Base-by-base conservation (phyloP, 164 flowering plant species). In the Vitis rupestris region DNA sequence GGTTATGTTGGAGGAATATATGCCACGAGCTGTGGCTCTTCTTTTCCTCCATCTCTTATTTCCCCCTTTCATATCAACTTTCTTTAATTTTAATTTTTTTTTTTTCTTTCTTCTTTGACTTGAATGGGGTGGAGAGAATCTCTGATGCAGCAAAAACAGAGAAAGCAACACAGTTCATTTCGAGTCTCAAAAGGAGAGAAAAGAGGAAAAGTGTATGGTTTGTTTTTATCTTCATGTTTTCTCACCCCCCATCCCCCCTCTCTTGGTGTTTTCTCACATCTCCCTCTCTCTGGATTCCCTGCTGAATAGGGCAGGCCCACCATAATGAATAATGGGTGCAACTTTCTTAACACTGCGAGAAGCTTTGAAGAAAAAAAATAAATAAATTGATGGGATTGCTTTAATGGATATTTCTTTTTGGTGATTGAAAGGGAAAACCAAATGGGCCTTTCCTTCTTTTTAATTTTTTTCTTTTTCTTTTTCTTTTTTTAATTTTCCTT, bases 171-270 rank as follows among this genome's bases (percentile, higher is more conserved):
- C 80, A 80, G 76, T 80, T 83, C 78, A 74, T 82, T 78, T 80
- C 69, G 74, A 64, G 84, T 78, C 92, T 87, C 76, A 85, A 90
- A 87, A 86, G 87, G 74, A 85, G 86, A 86, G 89, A 85, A 88
- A 83, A 83, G 83, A 80, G 66, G 74, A 72, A 82, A 82, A 85
- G 90, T 81, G 81, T 70, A 78, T 81, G 86, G 79, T 86, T 84
- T 90, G 92, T 88, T 86, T 85, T 82, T 83, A 79, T 85, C 83
- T 77, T 76, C 68, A 79, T 83, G 67, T 69, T 82, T 74, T 77
- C 71, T 65, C 75, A 58, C 66, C 56, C 61, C 65, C 60, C 63
- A 55, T 71, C 71, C 75, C 65, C 70, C 30, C 76, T 61, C 75
- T 78, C 75, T 37, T 37, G 44, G 44, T 37, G 7, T 37, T 37